Evolutionary conservation across 805 yeast species (phyloP).

Genomic region (Kodamaea hsintzibuensis): DNA sequence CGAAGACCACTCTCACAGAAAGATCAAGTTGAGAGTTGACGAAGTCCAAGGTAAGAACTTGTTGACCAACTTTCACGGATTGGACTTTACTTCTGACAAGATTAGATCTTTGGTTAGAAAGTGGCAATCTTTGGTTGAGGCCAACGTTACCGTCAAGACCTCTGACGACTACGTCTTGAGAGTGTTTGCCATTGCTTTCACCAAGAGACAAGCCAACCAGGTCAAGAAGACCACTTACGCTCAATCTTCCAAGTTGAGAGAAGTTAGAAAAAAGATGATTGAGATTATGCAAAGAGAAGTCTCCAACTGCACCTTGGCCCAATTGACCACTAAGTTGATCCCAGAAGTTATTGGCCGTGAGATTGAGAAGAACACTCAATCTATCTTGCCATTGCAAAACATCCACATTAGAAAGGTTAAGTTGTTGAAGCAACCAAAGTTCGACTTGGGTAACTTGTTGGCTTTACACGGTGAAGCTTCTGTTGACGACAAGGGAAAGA

Average conservation of each 20-base stretch:
- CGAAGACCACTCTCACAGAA: conserved; percentile 98
- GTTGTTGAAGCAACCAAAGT: conserved; percentile 97
- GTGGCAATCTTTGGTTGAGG: conserved; percentile 98
- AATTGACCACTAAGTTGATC: conserved; percentile 93
- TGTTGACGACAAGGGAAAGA: conserved; percentile 93
- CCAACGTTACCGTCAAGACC: conserved; percentile 96
- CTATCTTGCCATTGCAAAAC: conserved; percentile 96
- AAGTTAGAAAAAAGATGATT: conserved; percentile 92
- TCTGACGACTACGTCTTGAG: conserved; percentile 96
- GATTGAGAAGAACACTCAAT: conserved; percentile 92
- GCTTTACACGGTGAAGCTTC: conserved; percentile 96
- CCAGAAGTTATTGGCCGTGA: conserved; percentile 99
- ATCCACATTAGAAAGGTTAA: conserved; percentile 98
- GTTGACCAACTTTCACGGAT: conserved; percentile 98
- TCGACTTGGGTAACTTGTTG: conserved; percentile 94
- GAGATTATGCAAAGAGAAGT: conserved; percentile 97
- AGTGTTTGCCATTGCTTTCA: conserved; percentile 96
- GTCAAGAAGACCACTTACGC: conserved; percentile 97
- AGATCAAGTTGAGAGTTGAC: conserved; percentile 94
- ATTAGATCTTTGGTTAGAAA: conserved; percentile 95
- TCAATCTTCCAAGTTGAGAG: conserved; percentile 95
- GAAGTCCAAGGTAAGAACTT: conserved; percentile 98
- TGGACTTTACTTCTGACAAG: conserved; percentile 97
- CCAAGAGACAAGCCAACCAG: conserved; percentile 96
- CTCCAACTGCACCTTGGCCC: conserved; percentile 90